A percentile compares a stretch with the other conserved stretches of the same genome.
These are phyloP conservation scores for Syzygium malaccense DNA, from an alignment of 441 rosid species.

Conservation along the genomic window DNA sequence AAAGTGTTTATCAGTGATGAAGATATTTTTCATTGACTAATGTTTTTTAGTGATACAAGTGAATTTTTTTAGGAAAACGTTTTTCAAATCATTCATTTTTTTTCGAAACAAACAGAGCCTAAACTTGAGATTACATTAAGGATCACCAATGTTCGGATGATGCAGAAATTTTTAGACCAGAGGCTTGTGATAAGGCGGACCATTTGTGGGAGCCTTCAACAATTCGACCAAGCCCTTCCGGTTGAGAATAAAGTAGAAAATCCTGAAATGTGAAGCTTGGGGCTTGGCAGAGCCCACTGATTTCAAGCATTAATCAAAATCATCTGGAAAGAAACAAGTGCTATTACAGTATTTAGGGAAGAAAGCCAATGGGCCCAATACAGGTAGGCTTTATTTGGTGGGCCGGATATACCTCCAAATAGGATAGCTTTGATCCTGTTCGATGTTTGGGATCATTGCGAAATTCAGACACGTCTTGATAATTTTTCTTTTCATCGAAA, in stretches of 20 bases:
- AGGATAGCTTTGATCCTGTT: not conserved
- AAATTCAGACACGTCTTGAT: not conserved
- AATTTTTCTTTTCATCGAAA: no score
- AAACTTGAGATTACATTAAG: not conserved
- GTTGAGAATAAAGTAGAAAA: not conserved
- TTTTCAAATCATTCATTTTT: no score
- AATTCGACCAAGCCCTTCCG: not conserved
- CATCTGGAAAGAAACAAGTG: not conserved
- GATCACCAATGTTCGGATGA: not conserved
- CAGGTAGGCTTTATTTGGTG: not conserved
- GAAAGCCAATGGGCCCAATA: not conserved
- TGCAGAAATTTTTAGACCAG: not conserved
- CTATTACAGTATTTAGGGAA: not conserved
- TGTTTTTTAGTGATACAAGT: no score
- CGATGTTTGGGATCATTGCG: not conserved
- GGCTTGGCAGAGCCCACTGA: not conserved
- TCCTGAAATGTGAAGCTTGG: not conserved
- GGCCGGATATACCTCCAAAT: not conserved
- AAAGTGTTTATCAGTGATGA: no score
- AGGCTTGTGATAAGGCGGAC: not conserved
- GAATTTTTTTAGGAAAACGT: no score
- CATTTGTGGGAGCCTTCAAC: not conserved
- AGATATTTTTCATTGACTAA: no score
- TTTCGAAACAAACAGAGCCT: no score
- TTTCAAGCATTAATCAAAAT: not conserved